phyloP scores from a whole-genome alignment of 192 early-diverging fungal genomes.

The Radiomyces spectabilis region DNA sequence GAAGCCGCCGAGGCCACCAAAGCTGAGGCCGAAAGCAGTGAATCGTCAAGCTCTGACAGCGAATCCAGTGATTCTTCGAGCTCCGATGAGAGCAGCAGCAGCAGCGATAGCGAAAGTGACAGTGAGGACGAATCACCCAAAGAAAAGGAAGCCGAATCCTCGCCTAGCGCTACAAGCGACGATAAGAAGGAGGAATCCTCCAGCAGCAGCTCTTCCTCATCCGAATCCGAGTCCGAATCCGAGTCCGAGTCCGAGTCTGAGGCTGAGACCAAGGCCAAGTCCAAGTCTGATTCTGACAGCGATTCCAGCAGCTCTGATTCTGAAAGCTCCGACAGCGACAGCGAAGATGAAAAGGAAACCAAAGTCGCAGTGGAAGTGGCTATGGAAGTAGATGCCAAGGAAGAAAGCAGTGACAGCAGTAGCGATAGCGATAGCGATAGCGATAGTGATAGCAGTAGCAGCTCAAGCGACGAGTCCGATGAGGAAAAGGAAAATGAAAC shows the following conservation, averaged over 20 bases:
- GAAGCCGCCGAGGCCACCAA: too few relatives aligned
- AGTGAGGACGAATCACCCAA: too few relatives aligned
- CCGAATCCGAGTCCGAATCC: neutral
- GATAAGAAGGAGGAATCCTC: neutral
- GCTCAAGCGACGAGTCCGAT: conserved; percentile 4
- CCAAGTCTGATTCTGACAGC: neutral
- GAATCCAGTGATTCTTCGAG: too few relatives aligned
- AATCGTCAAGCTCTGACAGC: too few relatives aligned
- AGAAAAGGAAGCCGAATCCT: too few relatives aligned
- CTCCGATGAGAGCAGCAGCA: too few relatives aligned
- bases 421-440: conserved; percentile 4
- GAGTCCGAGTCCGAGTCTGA: neutral
- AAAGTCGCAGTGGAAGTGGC: too few relatives aligned
- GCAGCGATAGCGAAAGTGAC: too few relatives aligned
- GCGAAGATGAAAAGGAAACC: conserved; percentile 13
- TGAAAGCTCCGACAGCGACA: neutral
- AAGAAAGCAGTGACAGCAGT: neutral
- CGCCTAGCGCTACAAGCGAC: too few relatives aligned
- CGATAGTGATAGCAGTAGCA: conserved; percentile 1
- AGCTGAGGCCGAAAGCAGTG: too few relatives aligned
- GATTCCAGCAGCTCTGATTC: too few relatives aligned
- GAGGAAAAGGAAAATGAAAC: conserved; percentile 8
- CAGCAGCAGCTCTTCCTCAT: neutral
- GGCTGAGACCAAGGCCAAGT: neutral
- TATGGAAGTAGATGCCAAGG: neutral